phyloP scores from a whole-genome alignment of 2,329 filamentous ascomycete species.

The Aspergillus novofumigatus region DNA sequence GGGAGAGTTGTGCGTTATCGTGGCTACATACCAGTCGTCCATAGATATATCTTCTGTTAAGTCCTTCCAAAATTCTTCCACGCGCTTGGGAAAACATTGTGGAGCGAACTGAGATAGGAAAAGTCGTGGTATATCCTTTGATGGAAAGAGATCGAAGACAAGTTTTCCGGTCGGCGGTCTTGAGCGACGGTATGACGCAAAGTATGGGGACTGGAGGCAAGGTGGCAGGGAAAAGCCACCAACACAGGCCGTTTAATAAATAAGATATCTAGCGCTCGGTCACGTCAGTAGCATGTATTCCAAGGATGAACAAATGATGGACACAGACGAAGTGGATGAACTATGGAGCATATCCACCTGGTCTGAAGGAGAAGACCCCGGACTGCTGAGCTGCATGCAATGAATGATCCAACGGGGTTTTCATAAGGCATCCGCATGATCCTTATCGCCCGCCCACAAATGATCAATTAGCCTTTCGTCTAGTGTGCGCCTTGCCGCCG shows the following conservation, averaged over 20 bases:
- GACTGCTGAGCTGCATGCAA: neutral
- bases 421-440: neutral
- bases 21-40: slow-evolving; percentile 38
- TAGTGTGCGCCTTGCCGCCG: neutral
- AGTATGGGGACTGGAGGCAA: slow-evolving; percentile 12
- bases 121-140: slow-evolving; percentile 10
- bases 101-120: slow-evolving; percentile 18
- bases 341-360: neutral
- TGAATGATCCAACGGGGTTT: neutral
- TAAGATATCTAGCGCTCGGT: neutral
- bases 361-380: neutral
- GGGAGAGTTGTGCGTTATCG: neutral
- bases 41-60: slow-evolving; percentile 47
- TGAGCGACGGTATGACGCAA: slow-evolving; percentile 40
- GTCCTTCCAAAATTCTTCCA: slow-evolving; percentile 40
- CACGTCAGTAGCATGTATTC: neutral
- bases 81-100: slow-evolving; percentile 40
- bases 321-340: neutral
- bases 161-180: slow-evolving; percentile 21
- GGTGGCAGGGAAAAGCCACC: slow-evolving; percentile 1
- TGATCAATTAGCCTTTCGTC: neutral
- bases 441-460: neutral
- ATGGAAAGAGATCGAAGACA: slow-evolving; percentile 21
- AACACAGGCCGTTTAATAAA: neutral
- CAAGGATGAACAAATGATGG: neutral